These are phyloP conservation scores for Tetrahymena malaccensis DNA, from an alignment of 73 alveolate species.

Conservation along the genomic window DNA sequence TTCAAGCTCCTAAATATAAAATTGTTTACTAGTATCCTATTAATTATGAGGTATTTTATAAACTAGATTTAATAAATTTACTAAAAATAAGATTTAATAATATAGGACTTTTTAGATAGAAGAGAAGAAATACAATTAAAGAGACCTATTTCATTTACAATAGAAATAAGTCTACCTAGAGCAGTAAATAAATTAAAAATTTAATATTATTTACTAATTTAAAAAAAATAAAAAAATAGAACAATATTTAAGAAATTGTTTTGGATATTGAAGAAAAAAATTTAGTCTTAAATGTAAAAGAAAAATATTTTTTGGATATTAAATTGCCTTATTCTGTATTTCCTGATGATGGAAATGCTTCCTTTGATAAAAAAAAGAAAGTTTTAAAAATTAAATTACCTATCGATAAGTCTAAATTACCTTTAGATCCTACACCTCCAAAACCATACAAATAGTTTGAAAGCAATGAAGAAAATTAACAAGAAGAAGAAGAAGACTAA, in stretches of 20 bases:
- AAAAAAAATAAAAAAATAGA: constrained; percentile 45
- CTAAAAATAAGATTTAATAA: neutral
- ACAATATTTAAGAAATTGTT: constrained; percentile 57
- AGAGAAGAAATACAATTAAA: constrained; percentile 51
- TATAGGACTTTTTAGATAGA: constrained; percentile 48
- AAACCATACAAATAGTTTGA: neutral
- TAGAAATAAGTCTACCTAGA: constrained; percentile 51
- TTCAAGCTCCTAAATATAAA: constrained; percentile 62
- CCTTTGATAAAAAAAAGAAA: constrained; percentile 81
- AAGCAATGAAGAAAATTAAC: neutral
- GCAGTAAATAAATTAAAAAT: constrained; percentile 43
- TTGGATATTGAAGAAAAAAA: constrained; percentile 74
- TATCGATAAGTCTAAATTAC: constrained; percentile 1
- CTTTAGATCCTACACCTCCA: neutral
- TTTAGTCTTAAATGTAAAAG: constrained; percentile 79
- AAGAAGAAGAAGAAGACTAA: neutral
- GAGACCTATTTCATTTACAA: constrained; percentile 57
- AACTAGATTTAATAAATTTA: neutral
- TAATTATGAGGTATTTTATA: constrained; percentile 20
- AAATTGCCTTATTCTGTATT: constrained; percentile 81
- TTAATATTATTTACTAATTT: constrained; percentile 47
- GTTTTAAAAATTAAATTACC: constrained; percentile 60
- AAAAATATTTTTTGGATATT: constrained; percentile 72
- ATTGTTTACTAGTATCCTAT: constrained; percentile 74
- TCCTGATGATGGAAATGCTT: constrained; percentile 77